These are phyloP conservation scores for Mimosa bimucronata DNA, from an alignment of 306 rosid species.

Conservation along the genomic window DNA sequence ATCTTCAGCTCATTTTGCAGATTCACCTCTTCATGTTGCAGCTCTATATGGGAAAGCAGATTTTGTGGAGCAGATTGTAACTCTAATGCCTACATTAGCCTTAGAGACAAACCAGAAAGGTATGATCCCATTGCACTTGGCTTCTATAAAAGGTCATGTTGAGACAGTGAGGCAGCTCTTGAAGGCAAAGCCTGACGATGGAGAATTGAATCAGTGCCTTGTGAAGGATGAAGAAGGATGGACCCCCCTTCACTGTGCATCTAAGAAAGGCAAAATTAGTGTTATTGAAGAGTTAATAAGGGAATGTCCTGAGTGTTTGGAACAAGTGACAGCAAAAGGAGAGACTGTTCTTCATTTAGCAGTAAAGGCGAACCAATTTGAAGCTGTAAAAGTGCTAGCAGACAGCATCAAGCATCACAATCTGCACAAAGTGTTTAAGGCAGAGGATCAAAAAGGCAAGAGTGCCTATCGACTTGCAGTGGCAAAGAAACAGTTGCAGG, in stretches of 20 bases:
- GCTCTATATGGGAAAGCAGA: background rate
- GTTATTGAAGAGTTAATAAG: background rate
- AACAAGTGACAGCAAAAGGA: slow-evolving; percentile 6
- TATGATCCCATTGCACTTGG: background rate
- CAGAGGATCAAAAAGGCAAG: background rate
- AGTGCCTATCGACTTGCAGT: background rate
- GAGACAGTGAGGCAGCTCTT: background rate
- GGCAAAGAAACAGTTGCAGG: background rate
- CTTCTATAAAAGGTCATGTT: background rate
- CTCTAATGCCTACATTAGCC: background rate
- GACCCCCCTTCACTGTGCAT: background rate
- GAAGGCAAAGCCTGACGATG: background rate
- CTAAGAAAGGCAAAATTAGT: background rate
- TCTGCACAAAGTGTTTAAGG: background rate
- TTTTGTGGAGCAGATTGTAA: background rate
- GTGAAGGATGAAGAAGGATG: background rate
- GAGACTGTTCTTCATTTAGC: slow-evolving; percentile 7
- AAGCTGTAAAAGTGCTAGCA: background rate
- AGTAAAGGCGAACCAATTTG: slow-evolving; percentile 6
- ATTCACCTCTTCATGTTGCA: background rate
- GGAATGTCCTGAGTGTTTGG: background rate
- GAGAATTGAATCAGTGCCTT: background rate
- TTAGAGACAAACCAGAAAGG: background rate
- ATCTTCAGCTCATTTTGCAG: background rate
- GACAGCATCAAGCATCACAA: background rate